phyloP scores from a whole-genome alignment of 441 rosid genomes.

The Brassica hybrid region DNA sequence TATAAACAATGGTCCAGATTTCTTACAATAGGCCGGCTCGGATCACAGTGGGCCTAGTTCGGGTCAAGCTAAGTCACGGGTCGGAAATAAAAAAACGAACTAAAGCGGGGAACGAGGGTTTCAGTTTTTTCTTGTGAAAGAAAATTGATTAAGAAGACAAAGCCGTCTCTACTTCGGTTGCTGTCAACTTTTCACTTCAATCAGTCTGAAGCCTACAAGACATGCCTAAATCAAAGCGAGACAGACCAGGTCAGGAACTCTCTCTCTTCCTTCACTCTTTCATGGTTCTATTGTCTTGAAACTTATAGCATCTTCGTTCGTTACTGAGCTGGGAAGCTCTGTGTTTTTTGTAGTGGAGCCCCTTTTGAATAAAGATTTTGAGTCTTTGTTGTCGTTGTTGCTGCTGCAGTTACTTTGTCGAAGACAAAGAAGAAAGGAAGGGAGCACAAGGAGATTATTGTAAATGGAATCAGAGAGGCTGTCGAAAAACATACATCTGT shows the following conservation, averaged over 20 bases:
- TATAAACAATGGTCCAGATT: no score
- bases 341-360: neutral
- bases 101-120: slow-evolving; percentile 34
- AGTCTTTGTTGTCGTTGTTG: neutral
- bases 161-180: neutral
- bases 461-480: neutral
- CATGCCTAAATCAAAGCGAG: neutral
- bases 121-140: neutral
- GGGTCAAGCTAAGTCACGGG: no score
- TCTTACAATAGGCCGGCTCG: no score
- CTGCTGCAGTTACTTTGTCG: neutral
- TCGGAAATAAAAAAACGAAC: no score
- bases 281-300: neutral
- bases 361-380: neutral
- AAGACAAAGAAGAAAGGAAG: neutral
- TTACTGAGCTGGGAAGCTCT: neutral
- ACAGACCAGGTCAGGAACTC: neutral
- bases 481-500: neutral
- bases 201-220: neutral
- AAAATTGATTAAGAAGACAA: neutral
- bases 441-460: neutral
- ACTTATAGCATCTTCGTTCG: slow-evolving; percentile 7
- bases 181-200: neutral
- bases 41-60: no score
- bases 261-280: neutral